Percentiles rank a stretch among this genome's conserved stretches.
phyloP scores from a whole-genome alignment of 2,329 filamentous ascomycete genomes.

The Daldinia eschscholtzii region DNA sequence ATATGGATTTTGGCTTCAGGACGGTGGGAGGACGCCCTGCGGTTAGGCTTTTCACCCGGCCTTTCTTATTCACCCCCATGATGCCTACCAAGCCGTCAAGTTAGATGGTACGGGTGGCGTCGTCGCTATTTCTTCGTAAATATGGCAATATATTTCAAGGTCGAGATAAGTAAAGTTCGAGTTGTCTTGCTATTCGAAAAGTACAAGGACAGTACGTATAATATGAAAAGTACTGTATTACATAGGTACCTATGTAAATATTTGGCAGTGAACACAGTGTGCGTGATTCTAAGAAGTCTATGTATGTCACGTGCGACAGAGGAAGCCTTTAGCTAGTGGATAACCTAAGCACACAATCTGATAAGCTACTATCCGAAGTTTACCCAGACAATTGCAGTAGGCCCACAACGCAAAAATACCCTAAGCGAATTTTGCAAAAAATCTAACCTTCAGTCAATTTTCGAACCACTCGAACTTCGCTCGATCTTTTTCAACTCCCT shows the following conservation, averaged over 20 bases:
- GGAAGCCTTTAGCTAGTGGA: not conserved
- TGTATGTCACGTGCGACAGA: not conserved
- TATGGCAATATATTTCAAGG: not conserved
- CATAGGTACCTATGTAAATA: not conserved
- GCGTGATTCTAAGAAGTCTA: not conserved
- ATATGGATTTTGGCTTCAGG: conserved; percentile 68
- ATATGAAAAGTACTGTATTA: not conserved
- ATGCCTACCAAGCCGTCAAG: not conserved
- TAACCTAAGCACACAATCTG: not conserved
- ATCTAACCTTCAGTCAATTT: conserved; percentile 5
- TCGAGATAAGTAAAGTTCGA: not conserved
- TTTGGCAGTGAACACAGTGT: not conserved
- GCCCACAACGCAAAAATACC: conserved; percentile 15
- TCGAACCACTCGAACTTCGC: conserved; percentile 17
- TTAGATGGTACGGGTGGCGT: not conserved
- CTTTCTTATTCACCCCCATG: conserved; percentile 64
- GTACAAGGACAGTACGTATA: conserved; percentile 15
- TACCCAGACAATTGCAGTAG: not conserved
- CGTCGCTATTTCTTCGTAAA: not conserved
- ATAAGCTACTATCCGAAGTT: not conserved
- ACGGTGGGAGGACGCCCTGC: conserved; percentile 69
- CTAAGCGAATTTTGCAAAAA: conserved; percentile 14
- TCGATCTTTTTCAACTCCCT: conserved; percentile 16
- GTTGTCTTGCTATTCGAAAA: not conserved
- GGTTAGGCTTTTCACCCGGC: conserved; percentile 60